Evolutionary conservation across 116 monocot genomes (phyloP).

Genomic region (Posidonia oceanica): DNA sequence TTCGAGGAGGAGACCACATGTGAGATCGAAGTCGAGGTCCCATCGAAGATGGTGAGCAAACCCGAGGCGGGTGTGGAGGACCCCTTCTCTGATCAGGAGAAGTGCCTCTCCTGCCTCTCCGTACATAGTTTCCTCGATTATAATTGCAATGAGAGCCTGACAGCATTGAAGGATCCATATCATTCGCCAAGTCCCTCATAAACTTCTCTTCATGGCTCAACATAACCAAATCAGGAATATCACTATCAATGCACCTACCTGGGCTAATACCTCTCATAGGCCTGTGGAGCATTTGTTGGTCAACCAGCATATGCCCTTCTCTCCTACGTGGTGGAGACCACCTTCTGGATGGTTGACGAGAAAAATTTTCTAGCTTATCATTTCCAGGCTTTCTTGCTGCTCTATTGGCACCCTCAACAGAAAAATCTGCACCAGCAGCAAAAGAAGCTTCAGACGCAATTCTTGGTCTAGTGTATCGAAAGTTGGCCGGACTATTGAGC

Average conservation of each 20-base stretch:
- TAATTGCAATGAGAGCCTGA: not conserved
- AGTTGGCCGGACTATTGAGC: constrained; percentile 1
- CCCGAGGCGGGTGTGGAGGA: not conserved
- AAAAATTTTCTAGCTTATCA: not conserved
- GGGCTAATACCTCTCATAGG: constrained; percentile 1
- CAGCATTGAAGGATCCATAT: constrained; percentile 2
- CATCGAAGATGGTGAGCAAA: not conserved
- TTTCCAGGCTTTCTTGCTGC: not conserved
- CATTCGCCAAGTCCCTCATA: not conserved
- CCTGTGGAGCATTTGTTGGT: too few relatives aligned
- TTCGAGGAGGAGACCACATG: constrained; percentile 6
- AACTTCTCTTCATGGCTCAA: not conserved
- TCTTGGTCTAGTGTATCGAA: not conserved
- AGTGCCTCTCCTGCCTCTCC: constrained; percentile 3
- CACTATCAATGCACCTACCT: not conserved
- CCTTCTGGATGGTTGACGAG: not conserved
- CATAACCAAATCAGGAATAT: too few relatives aligned
- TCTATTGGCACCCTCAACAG: not conserved
- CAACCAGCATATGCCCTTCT: not conserved
- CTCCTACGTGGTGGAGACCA: not conserved
- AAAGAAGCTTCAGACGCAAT: constrained; percentile 2
- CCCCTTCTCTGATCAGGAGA: constrained; percentile 1
- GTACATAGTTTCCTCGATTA: not conserved
- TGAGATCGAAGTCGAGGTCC: constrained; percentile 1
- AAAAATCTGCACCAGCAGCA: not conserved